phyloP scores from a whole-genome alignment of 1,284 basidiomycete genomes.

The Spongiforma sp. region DNA sequence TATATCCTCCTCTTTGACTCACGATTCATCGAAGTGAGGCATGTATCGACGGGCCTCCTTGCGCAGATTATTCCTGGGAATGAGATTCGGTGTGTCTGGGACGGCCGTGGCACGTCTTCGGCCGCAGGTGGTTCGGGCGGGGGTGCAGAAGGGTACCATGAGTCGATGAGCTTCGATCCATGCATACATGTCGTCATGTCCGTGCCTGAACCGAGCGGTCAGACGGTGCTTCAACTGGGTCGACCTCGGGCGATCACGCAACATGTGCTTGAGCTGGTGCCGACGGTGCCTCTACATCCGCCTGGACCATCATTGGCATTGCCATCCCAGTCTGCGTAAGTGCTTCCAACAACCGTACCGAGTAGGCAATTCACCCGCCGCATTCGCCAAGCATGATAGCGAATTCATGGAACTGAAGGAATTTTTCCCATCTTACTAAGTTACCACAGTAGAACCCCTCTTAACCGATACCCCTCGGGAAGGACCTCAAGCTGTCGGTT shows the following conservation, averaged over 20 bases:
- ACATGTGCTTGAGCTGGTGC: conserved; percentile 82
- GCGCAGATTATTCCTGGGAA: conserved; percentile 87
- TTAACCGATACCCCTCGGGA: background rate
- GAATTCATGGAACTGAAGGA: too few relatives aligned
- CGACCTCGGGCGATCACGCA: conserved; percentile 59
- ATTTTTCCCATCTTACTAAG: too few relatives aligned
- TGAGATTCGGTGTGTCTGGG: conserved; percentile 89
- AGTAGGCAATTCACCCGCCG: conserved; percentile 65
- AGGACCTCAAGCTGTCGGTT: background rate
- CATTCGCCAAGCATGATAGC: conserved; percentile 52
- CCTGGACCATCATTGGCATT: conserved; percentile 69
- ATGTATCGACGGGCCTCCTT: conserved; percentile 84
- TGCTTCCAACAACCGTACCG: conserved; percentile 63
- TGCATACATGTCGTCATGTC: conserved; percentile 80
- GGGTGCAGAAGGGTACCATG: conserved; percentile 33
- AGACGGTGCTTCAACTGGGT: conserved; percentile 41
- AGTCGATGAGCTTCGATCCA: conserved; percentile 67
- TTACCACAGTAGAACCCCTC: background rate
- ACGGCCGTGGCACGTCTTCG: conserved; percentile 69
- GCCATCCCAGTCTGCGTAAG: conserved; percentile 64
- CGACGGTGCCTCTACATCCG: conserved; percentile 73
- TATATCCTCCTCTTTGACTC: conserved; percentile 92
- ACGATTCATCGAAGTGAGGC: conserved; percentile 92
- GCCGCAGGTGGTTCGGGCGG: conserved; percentile 39
- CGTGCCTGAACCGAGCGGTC: conserved; percentile 48